Conservation (phyloP, 306 rosid genomes). For the Vachellia pachyceras region DNA sequence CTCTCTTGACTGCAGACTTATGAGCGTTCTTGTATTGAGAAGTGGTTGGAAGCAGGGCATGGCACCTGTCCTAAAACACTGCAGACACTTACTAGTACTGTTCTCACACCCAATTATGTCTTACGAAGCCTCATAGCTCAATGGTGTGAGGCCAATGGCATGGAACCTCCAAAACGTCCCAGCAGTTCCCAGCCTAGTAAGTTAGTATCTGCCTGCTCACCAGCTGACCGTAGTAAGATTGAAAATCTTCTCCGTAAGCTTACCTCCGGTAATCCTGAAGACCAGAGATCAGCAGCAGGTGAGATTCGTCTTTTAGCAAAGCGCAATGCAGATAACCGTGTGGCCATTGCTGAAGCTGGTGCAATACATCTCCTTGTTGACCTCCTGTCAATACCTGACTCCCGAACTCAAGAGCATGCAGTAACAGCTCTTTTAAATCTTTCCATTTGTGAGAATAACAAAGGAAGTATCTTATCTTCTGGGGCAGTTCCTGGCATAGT, state of each 20-base stretch:
- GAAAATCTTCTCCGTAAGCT: slow-evolving; percentile 75
- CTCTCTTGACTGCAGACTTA: slow-evolving; percentile 76
- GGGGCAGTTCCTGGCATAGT: slow-evolving; percentile 97
- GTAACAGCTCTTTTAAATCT: slow-evolving; percentile 98
- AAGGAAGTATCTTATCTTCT: slow-evolving; percentile 78
- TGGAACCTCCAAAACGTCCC: slow-evolving; percentile 92
- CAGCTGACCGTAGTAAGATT: slow-evolving; percentile 79
- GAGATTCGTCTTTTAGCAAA: slow-evolving; percentile 99
- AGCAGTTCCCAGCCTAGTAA: slow-evolving; percentile 65
- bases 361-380: slow-evolving; percentile 89
- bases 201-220: slow-evolving; percentile 71
- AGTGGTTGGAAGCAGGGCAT: slow-evolving; percentile 92
- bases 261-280: slow-evolving; percentile 70
- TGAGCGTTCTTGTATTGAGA: slow-evolving; percentile 93
- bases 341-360: slow-evolving; percentile 98
- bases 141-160: slow-evolving; percentile 97
- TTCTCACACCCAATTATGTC: slow-evolving; percentile 92
- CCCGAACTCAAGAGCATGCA: slow-evolving; percentile 96
- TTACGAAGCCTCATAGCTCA: slow-evolving; percentile 92
- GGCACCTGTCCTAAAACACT: slow-evolving; percentile 95
- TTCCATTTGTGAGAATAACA: slow-evolving; percentile 90
- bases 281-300: slow-evolving; percentile 87
- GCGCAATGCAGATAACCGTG: slow-evolving; percentile 95
- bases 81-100: slow-evolving; percentile 71
- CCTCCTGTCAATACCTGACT: slow-evolving; percentile 79